Evolutionary conservation across 495 filamentous ascomycete genomes (phyloP).

Genomic region (Cercophora newfieldiana): DNA sequence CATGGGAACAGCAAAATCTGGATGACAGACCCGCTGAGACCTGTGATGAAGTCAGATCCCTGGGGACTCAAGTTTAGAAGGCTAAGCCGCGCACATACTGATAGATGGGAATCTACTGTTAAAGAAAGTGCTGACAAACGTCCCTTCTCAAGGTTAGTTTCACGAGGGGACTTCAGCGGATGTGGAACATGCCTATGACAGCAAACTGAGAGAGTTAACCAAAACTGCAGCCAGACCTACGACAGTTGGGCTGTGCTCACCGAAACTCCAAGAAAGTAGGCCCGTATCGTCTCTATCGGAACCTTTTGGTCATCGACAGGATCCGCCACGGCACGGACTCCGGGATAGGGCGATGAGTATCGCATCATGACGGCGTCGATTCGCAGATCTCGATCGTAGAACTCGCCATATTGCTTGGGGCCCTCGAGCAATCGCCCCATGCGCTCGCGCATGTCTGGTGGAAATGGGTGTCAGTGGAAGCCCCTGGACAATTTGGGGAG

Average conservation of each 20-base stretch:
- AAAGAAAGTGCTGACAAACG: slow-evolving; percentile 42
- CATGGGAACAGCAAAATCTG: slow-evolving; percentile 45
- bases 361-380: slow-evolving; percentile 41
- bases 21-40: slow-evolving; percentile 36
- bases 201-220: background rate
- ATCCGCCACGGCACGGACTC: slow-evolving; percentile 46
- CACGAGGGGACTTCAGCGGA: background rate
- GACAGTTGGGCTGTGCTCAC: slow-evolving; percentile 34
- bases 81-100: slow-evolving; percentile 16
- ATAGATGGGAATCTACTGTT: slow-evolving; percentile 42
- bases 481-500: background rate
- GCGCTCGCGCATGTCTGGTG: slow-evolving; percentile 30
- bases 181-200: background rate
- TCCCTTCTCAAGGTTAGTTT: slow-evolving; percentile 16
- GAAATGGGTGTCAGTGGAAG: background rate
- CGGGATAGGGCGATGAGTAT: slow-evolving; percentile 47
- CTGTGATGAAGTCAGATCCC: slow-evolving; percentile 14
- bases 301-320: slow-evolving; percentile 34
- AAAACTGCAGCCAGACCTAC: background rate
- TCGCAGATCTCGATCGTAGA: slow-evolving; percentile 40
- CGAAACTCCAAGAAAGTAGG: slow-evolving; percentile 42
- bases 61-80: background rate
- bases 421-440: slow-evolving; percentile 33
- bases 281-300: slow-evolving; percentile 41
- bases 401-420: slow-evolving; percentile 37